These are phyloP conservation scores for Penicillium corylophilum DNA, from an alignment of 2,329 filamentous ascomycete species.

Conservation along the genomic window DNA sequence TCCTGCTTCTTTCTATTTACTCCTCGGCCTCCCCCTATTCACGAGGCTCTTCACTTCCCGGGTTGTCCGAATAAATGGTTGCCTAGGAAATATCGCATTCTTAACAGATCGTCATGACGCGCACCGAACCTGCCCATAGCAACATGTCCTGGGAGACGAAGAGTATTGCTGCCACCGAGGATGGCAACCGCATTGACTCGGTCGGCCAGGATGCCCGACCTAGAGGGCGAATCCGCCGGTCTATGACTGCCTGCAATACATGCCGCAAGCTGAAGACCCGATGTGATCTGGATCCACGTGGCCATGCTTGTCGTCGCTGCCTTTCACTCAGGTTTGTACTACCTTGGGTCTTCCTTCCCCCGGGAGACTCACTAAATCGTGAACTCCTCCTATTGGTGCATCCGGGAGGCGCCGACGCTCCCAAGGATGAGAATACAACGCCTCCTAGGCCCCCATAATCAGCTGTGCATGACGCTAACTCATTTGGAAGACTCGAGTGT, in stretches of 20 bases:
- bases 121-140: slow-evolving; percentile 25
- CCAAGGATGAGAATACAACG: not conserved
- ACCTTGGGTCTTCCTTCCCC: not conserved
- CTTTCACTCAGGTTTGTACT: slow-evolving; percentile 34
- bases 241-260: slow-evolving; percentile 40
- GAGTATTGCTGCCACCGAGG: slow-evolving; percentile 23
- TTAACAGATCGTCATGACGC: slow-evolving; percentile 26
- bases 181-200: slow-evolving; percentile 24
- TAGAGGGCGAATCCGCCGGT: slow-evolving; percentile 35
- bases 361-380: not conserved
- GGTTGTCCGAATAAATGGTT: slow-evolving; percentile 8
- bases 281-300: slow-evolving; percentile 37
- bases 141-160: slow-evolving; percentile 30
- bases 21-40: not conserved
- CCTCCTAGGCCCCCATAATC: not conserved
- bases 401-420: not conserved
- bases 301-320: slow-evolving; percentile 38
- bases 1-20: slow-evolving; percentile 4
- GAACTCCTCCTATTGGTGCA: not conserved
- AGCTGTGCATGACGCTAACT: slow-evolving; percentile 5
- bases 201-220: slow-evolving; percentile 29
- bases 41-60: no score
- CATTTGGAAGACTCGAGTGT: slow-evolving; percentile 32
- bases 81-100: not conserved
- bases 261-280: slow-evolving; percentile 40